Evolutionary conservation across 345 rosid species (phyloP).

Genomic region (Boechera retrofracta): DNA sequence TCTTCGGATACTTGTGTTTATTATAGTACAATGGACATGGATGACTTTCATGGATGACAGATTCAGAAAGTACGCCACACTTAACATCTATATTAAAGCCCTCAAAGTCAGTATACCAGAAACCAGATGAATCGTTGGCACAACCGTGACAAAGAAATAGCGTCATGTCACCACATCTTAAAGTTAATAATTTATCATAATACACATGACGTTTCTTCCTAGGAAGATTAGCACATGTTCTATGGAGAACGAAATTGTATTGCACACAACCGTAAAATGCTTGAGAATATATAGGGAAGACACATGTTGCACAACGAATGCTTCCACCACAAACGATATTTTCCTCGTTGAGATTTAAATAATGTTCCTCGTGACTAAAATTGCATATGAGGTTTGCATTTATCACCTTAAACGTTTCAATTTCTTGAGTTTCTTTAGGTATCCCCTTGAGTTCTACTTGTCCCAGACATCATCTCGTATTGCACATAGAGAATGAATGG

Average conservation of each 20-base stretch:
- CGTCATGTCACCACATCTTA: background rate
- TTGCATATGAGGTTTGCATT: background rate
- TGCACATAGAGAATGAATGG: background rate
- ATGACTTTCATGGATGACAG: background rate
- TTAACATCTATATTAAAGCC: background rate
- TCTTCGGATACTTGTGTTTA: too few relatives aligned
- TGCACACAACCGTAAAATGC: background rate
- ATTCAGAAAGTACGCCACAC: background rate
- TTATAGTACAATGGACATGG: background rate
- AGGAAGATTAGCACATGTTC: slow-evolving; percentile 5
- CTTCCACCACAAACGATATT: background rate
- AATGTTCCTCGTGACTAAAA: background rate
- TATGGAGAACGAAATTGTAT: slow-evolving; percentile 6
- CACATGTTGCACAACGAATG: background rate
- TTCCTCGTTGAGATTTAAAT: background rate
- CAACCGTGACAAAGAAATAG: background rate
- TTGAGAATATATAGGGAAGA: background rate
- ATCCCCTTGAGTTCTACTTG: background rate
- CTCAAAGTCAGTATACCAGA: background rate
- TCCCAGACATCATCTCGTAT: background rate
- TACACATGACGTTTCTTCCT: background rate
- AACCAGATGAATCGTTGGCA: background rate
- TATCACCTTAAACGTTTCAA: background rate
- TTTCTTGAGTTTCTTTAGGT: background rate
- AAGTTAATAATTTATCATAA: background rate